Evolutionary conservation across 257 asterid genomes (phyloP), one percentile per base, ranked within the genome.

Genomic region (Capsicum rhomboideum): DNA sequence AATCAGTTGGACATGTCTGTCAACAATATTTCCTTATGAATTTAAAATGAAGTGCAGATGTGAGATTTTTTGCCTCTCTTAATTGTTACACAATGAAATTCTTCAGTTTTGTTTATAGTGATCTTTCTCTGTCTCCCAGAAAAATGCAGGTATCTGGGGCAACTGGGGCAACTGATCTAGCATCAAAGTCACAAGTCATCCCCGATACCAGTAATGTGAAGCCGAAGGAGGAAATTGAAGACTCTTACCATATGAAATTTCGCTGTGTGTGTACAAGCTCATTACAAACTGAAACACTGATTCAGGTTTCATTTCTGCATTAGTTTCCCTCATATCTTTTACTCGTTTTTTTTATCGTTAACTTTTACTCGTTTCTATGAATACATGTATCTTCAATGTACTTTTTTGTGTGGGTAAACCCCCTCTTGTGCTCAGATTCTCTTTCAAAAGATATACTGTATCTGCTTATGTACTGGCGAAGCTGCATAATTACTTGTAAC

Each of bases 61-160:
- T 53, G 58, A 26, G 42, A 49, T 17, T 77, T 71, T 49, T 77
- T 50, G 16, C 44, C 46, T 50, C 46, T 50, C 63, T 8, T 50
- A 26, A 77, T 77, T 77, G 44, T 17, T 8, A 26, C 81, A 26
- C 10, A 54, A 46, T 21, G 23, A 74, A 23, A 50, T 49, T 50
- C 10, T 77, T 50, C 63, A 49, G 37, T 77, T 50, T 17, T 77
- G 14, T 26, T 17, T 14, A 17, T 28, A 23, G 46, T 50, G 26
- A 50, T 52, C 64, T 44, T 40, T 82, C 58, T 67, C 56, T 40
- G 59, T 84, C 82, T 86, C 42, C 66, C 92, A 97, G 99, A 83
- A 97, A 94, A 90, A 93, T 97, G 97, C 97, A 95, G 94, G 94
- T 83, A 72, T 88, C 93, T 66, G 99, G 99, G 80, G 93, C 97